phyloP scores from a whole-genome alignment of 768 basidiomycete genomes.

The Auricularia cornea region DNA sequence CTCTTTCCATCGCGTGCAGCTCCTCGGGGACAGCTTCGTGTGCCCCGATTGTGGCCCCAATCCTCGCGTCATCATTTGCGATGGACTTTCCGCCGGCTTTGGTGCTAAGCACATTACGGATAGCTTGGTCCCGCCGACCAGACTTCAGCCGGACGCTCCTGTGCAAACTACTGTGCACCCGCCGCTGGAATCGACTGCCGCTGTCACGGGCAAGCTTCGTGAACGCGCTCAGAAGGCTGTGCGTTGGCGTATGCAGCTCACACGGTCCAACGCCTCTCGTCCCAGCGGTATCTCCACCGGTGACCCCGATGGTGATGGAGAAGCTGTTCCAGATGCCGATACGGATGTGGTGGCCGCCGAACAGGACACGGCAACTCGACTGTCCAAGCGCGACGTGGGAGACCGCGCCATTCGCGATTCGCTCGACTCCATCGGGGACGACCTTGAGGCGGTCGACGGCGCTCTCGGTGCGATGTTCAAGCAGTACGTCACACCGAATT shows the following conservation, averaged over 20 bases:
- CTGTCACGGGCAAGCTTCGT: not conserved
- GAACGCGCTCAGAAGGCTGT: not conserved
- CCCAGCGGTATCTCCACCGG: not conserved
- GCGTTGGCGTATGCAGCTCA: not conserved
- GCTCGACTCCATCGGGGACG: not conserved
- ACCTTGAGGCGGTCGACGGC: not conserved
- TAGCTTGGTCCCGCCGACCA: not conserved
- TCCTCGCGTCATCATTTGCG: conserved; percentile 10
- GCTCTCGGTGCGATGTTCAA: not conserved
- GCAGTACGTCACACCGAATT: not conserved
- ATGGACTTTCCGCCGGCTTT: conserved; percentile 3
- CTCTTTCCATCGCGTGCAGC: conserved; percentile 8
- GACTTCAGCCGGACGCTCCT: not conserved
- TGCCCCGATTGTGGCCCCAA: conserved; percentile 9
- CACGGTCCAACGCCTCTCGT: not conserved
- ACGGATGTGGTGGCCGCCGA: not conserved
- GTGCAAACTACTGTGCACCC: not conserved
- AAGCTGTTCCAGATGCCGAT: not conserved
- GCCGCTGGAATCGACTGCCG: not conserved
- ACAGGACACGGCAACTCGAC: not conserved
- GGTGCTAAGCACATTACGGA: not conserved
- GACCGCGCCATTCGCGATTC: not conserved
- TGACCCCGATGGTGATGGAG: not conserved
- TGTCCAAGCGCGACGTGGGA: not conserved
- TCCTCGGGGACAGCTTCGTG: conserved; percentile 3